Evolutionary conservation across 31 red algal species (phyloP), one percentile per base, ranked within the genome.

Genomic region (Porphyra umbilicalis): DNA sequence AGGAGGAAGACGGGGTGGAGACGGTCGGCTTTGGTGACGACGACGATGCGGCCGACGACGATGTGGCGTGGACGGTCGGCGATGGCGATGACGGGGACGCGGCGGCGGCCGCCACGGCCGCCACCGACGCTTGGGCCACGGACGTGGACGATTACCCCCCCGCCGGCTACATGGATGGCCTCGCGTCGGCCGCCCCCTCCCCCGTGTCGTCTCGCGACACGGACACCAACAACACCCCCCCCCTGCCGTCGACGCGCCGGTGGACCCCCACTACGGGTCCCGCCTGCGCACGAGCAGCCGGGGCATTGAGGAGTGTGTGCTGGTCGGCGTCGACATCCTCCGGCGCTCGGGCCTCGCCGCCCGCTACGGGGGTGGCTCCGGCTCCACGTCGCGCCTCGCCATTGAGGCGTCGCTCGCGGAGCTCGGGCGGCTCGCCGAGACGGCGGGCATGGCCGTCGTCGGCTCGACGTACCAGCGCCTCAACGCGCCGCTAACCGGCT

Each of bases 381-480:
- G 20, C 13, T 71, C 57, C 20, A 25, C 18, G 13, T 71, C 57
- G 13, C 57, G 30, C 35, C 82, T 93, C 80, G 76, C 37, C 39
- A 74, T 90, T 30, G 89, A 90, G 46, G 85, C 93, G 39, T 90
- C 92, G 11, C 79, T 98, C 9, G 83, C 89, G 18, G 96, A 98
- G 81, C 84, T 98, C 10, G 80, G 75, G 44, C 88, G 85, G 32
- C 82, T 98, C 30, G 91, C 90, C 25, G 79, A 86, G 15, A 98
- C 96, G 25, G 92, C 92, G 16, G 96, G 96, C 33, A 85, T 98
- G 84, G 75, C 89, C 33, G 92, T 95, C 0, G 84, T 93, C 38
- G 94, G 84, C 35, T 76, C 83, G 1, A 75, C 89, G 3, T 85
- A 82, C 16, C 90, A 95, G 85, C 76, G 67, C 30, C 82, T 98